Percentiles rank a stretch among this genome's conserved stretches.
phyloP scores from a whole-genome alignment of 2,329 filamentous ascomycete genomes.

The Cladosporium sphaerospermum region DNA sequence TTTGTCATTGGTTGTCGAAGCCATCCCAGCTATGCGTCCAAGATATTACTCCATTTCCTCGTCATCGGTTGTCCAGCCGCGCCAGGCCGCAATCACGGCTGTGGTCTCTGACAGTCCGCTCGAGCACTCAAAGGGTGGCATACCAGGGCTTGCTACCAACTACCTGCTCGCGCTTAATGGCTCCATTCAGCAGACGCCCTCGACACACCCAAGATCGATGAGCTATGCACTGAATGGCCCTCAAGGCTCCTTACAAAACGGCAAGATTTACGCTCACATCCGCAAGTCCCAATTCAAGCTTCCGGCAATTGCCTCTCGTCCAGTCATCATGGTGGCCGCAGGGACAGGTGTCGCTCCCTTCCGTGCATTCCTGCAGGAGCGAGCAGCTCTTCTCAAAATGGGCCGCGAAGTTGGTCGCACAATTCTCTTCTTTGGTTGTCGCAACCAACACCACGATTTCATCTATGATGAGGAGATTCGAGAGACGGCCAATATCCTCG shows the following conservation, averaged over 20 bases:
- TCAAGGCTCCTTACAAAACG: constrained; percentile 35
- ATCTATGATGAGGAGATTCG: constrained; percentile 31
- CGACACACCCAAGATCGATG: constrained; percentile 33
- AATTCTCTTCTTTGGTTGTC: constrained; percentile 31
- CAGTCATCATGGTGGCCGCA: constrained; percentile 48
- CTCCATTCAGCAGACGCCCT: constrained; percentile 32
- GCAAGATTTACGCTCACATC: constrained; percentile 30
- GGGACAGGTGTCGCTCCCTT: constrained; percentile 48
- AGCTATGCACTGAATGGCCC: constrained; percentile 27
- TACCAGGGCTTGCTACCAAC: constrained; percentile 36
- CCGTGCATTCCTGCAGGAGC: constrained; percentile 36
- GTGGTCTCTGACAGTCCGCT: constrained; percentile 38
- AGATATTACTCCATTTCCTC: constrained; percentile 24
- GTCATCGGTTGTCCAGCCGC: constrained; percentile 15
- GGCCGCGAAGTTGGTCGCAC: constrained; percentile 20
- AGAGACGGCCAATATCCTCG: constrained; percentile 21
- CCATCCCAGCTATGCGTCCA: constrained; percentile 19
- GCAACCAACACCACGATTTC: constrained; percentile 40
- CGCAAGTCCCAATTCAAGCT: constrained; percentile 44
- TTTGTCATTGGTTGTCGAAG: constrained; percentile 47
- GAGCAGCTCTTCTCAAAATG: constrained; percentile 26
- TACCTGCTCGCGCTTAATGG: constrained; percentile 33
- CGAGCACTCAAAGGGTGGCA: constrained; percentile 16
- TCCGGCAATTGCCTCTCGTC: constrained; percentile 36
- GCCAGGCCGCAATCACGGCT: constrained; percentile 53